Evolutionary conservation across 192 early-diverging fungal species (phyloP), one percentile per base, ranked within the genome.

Genomic region (Coemansia sp.): DNA sequence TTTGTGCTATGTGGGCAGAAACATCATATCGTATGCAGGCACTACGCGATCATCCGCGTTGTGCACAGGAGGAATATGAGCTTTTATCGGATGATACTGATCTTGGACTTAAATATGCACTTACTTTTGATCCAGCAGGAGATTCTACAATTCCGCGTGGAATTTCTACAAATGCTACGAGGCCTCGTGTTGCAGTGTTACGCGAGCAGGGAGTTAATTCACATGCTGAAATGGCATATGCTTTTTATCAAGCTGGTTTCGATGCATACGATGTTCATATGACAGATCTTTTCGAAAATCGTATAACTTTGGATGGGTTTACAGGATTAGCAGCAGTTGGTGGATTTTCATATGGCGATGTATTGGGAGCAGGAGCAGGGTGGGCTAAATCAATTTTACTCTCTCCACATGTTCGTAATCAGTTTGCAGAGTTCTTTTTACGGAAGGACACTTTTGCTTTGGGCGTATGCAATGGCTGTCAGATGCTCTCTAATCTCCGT

Each of bases 391-490:
- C 89, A 22, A 91, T 96, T 54, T 75, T 98, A 51, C 80, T 94
- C 52, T 88, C 95, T 67, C 51, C 84, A 8, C 69, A 57, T 46
- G 90, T 90, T 5, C 86, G 93, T 31, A 52, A 72, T 22, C 90
- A 95, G 84, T 91, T 99, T 57, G 63, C 72, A 2, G 76, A 63
- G 20, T 99, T 97, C 80, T 96, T 99, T 73, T 65, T 72, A 23
- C 88, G 96, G 20, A 51, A 84, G 20, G 90, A 97, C 68, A 98
- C 98, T 10, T 99, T 99, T 82, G 87, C 92, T 6, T 74, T 99
- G 53, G 98, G 96, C 53, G 92, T 98, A 52, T 99, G 98, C 85
- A 99, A 98, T 75, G 98, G 98, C 54, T 99, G 96, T 78, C 96
- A 99, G 78, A 95, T 98, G 91, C 72, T 99, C 51, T 86, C 90